phyloP scores from a whole-genome alignment of 2,329 filamentous ascomycete species.

The Fusarium globosum region DNA sequence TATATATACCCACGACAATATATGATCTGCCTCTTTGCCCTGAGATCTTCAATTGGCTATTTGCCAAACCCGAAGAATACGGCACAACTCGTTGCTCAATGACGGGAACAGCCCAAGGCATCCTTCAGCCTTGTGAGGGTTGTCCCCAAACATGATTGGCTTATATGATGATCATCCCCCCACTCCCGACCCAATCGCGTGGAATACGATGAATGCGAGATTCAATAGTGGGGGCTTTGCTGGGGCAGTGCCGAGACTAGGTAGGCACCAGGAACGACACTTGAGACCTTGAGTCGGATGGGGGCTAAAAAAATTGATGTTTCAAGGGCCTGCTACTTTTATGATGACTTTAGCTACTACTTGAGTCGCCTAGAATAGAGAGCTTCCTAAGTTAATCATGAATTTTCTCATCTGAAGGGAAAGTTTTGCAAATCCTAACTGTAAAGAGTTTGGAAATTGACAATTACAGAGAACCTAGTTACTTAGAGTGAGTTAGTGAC shows the following conservation, averaged over 20 bases:
- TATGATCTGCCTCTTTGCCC: neutral
- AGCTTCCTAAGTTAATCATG: neutral
- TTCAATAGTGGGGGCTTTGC: constrained; percentile 31
- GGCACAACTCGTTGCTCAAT: neutral
- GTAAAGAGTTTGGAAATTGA: neutral
- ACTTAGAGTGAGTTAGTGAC: neutral
- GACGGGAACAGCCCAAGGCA: constrained; percentile 10
- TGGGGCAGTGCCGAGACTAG: constrained; percentile 26
- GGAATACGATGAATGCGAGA: constrained; percentile 49
- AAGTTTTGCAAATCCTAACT: no score
- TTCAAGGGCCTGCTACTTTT: neutral
- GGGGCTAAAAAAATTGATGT: neutral
- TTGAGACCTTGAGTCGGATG: neutral
- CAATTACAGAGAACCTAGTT: neutral
- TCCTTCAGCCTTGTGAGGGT: constrained; percentile 25
- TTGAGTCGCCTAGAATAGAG: neutral
- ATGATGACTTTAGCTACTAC: neutral
- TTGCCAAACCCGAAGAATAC: constrained; percentile 35
- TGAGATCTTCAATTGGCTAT: neutral
- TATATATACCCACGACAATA: constrained; percentile 18
- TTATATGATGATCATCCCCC: neutral
- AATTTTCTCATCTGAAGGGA: neutral
- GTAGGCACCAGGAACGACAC: neutral
- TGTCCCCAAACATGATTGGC: constrained; percentile 25
- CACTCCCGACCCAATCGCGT: constrained; percentile 1